phyloP scores from a whole-genome alignment of 179 eudicot genomes.

The Monotropa hypopitys region DNA sequence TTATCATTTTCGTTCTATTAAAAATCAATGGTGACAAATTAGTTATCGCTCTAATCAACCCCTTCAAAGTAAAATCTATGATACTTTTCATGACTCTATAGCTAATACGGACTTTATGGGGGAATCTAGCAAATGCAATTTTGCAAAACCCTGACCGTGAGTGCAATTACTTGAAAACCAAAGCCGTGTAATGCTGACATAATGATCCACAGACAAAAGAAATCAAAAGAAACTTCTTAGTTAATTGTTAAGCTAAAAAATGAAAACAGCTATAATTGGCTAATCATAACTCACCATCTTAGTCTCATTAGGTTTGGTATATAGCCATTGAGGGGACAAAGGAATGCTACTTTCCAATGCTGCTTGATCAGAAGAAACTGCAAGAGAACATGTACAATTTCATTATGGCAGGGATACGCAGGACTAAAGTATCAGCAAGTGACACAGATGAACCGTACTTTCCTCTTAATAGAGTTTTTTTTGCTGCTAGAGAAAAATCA shows the following conservation, averaged over 20 bases:
- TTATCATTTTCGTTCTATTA: too few species aligned
- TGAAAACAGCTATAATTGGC: neutral
- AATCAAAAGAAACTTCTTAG: neutral
- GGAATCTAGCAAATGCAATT: neutral
- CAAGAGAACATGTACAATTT: neutral
- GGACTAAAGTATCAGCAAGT: neutral
- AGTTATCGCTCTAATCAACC: neutral
- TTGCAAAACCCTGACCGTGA: neutral
- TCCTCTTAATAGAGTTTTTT: neutral
- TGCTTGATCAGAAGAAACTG: conserved; percentile 43
- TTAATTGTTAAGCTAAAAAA: neutral
- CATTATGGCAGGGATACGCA: neutral
- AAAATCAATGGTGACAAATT: neutral
- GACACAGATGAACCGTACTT: neutral
- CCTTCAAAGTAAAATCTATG: neutral
- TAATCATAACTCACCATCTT: conserved; percentile 40
- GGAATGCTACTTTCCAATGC: conserved; percentile 71
- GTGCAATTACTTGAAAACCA: neutral
- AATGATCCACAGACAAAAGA: neutral
- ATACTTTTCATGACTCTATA: neutral
- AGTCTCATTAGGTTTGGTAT: conserved; percentile 61
- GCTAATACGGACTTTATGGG: too few species aligned
- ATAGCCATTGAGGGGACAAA: conserved; percentile 94
- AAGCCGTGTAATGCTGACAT: neutral
- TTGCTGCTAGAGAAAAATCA: neutral